phyloP scores from a whole-genome alignment of 1,139 yeast genomes.

The Debaryomyces sp. region DNA sequence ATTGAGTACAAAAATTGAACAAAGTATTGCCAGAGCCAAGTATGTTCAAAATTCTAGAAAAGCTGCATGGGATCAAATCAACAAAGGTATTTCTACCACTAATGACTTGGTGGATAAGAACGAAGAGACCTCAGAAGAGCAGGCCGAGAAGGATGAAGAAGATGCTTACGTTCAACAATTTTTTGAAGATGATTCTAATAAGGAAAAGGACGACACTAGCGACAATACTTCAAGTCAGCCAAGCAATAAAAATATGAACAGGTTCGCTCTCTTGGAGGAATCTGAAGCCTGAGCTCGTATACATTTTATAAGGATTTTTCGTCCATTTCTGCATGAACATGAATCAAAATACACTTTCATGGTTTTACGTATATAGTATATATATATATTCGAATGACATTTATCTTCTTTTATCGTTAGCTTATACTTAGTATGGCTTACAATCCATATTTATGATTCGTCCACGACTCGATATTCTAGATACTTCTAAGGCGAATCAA shows the following conservation, averaged over 20 bases:
- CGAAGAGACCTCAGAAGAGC: slow-evolving; percentile 18
- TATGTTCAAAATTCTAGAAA: slow-evolving; percentile 64
- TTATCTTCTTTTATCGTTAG: background rate
- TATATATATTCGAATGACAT: slow-evolving; percentile 2
- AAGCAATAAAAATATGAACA: slow-evolving; percentile 28
- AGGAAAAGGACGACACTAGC: slow-evolving; percentile 21
- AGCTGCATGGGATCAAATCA: slow-evolving; percentile 73
- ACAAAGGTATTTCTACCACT: slow-evolving; percentile 45
- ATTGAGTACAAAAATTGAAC: slow-evolving; percentile 61
- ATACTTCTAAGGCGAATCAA: background rate
- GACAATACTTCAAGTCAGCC: slow-evolving; percentile 9
- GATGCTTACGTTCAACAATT: slow-evolving; percentile 41
- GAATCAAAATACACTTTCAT: background rate
- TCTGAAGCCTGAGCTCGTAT: slow-evolving; percentile 44
- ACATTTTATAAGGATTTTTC: background rate
- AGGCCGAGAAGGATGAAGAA: slow-evolving; percentile 33
- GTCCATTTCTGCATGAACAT: background rate
- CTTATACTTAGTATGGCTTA: background rate
- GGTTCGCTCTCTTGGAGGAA: slow-evolving; percentile 52
- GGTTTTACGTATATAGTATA: background rate
- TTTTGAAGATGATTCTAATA: slow-evolving; percentile 29
- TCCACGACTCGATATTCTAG: background rate
- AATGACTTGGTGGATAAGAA: slow-evolving; percentile 16
- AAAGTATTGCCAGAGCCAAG: slow-evolving; percentile 64
- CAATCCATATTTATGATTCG: background rate